Conservation (phyloP, 352 stramenopile species). For the Globisporangium radiosum region DNA sequence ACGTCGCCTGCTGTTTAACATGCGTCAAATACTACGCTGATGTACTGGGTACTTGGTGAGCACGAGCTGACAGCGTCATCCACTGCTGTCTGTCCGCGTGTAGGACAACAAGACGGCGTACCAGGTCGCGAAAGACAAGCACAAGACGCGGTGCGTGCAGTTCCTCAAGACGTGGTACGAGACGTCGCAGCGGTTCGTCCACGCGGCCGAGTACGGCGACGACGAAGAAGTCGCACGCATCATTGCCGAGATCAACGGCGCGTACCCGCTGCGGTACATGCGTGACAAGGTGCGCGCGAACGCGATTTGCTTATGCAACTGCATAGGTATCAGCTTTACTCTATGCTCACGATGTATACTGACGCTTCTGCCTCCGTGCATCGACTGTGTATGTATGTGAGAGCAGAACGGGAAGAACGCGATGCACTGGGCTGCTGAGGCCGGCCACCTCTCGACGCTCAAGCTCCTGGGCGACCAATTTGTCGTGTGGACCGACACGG, state of each 20-base stretch:
- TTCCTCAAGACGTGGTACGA: slow-evolving; percentile 87
- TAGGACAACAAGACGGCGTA: slow-evolving; percentile 88
- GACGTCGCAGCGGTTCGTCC: slow-evolving; percentile 83
- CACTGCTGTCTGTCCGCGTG: neutral
- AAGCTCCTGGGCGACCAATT: slow-evolving; percentile 79
- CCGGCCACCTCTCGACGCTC: slow-evolving; percentile 68
- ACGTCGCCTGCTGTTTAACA: slow-evolving; percentile 8
- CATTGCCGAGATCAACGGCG: slow-evolving; percentile 71
- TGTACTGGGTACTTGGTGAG: neutral
- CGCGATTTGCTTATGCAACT: neutral
- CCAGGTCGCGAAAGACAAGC: slow-evolving; percentile 85
- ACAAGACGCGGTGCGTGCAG: slow-evolving; percentile 83
- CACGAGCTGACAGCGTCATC: too few species aligned
- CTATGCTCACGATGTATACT: too few species aligned
- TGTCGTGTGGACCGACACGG: slow-evolving; percentile 62
- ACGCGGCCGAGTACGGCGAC: slow-evolving; percentile 74
- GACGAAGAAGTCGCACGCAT: slow-evolving; percentile 75
- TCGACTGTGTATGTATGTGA: neutral
- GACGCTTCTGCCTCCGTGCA: too few species aligned
- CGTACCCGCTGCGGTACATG: slow-evolving; percentile 75
- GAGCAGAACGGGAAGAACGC: slow-evolving; percentile 82
- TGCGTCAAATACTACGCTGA: too few species aligned
- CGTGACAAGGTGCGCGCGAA: slow-evolving; percentile 63
- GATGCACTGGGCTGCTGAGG: slow-evolving; percentile 81
- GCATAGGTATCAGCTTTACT: too few species aligned